Conservation (phyloP, 805 yeast species). For the Scheffersomyces amazonensis region DNA sequence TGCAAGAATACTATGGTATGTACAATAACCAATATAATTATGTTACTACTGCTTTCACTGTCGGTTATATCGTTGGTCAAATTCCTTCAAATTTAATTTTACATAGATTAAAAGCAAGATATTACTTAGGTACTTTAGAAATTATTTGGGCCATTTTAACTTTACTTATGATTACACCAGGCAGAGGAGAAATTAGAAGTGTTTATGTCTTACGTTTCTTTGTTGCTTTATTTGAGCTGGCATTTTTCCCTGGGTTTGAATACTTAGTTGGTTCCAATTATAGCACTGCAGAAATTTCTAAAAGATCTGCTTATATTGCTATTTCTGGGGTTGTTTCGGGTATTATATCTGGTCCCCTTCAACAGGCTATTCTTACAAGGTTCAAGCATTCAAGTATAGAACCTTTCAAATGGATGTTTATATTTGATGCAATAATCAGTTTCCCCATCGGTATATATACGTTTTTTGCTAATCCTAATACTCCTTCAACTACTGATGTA, state of each 20-base stretch:
- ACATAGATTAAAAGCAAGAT: conserved; percentile 33
- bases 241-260: conserved; percentile 58
- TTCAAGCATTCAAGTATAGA: conserved; percentile 18
- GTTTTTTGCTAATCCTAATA: conserved; percentile 30
- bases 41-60: conserved; percentile 43
- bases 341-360: conserved; percentile 32
- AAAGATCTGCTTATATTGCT: conserved; percentile 29
- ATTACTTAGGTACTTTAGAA: conserved; percentile 33
- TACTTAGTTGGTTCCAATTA: conserved; percentile 42
- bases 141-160: conserved; percentile 29
- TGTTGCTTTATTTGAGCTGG: conserved; percentile 46
- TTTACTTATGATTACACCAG: conserved; percentile 22
- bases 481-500: conserved; percentile 32
- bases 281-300: conserved; percentile 22
- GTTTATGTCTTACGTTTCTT: conserved; percentile 32
- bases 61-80: conserved; percentile 52
- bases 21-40: conserved; percentile 43
- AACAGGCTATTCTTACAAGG: conserved; percentile 22
- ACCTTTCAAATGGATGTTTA: conserved; percentile 34
- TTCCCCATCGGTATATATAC: conserved; percentile 31
- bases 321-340: conserved; percentile 24
- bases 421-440: conserved; percentile 31
- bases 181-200: conserved; percentile 14
- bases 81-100: conserved; percentile 43
- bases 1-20: conserved; percentile 43